These are phyloP conservation scores for Leishmania turanica DNA, from an alignment of 208 protist species.

Conservation along the genomic window DNA sequence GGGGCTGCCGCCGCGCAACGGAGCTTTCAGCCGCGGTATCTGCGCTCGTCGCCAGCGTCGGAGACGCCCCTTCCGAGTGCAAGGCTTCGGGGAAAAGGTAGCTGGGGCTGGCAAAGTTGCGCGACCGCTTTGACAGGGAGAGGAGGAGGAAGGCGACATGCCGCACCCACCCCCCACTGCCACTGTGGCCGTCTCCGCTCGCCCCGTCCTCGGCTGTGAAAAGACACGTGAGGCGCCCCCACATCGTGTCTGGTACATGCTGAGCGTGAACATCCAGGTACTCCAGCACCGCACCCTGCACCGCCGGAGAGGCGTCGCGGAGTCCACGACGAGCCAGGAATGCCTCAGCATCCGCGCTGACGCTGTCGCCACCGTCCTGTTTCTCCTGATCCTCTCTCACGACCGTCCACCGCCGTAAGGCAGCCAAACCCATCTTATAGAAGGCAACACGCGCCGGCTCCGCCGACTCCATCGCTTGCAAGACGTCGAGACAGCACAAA, in stretches of 20 bases:
- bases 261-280: slow-evolving; percentile 42
- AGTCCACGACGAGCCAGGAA: slow-evolving; percentile 32
- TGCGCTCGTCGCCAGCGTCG: background rate
- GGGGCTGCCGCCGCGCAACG: background rate
- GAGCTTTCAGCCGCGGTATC: background rate
- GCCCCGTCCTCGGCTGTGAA: slow-evolving; percentile 2
- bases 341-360: background rate
- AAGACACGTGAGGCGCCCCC: slow-evolving; percentile 8
- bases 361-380: background rate
- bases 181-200: background rate
- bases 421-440: slow-evolving; percentile 9
- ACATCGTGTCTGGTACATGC: background rate
- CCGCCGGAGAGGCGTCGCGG: slow-evolving; percentile 27
- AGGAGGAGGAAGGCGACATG: slow-evolving; percentile 53
- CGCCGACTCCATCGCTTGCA: background rate
- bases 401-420: background rate
- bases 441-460: slow-evolving; percentile 10
- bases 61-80: background rate
- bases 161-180: slow-evolving; percentile 35
- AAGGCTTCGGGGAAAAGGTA: background rate
- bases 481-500: background rate
- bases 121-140: slow-evolving; percentile 25
- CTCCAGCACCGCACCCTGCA: slow-evolving; percentile 44
- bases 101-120: background rate
- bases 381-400: background rate